These are phyloP conservation scores for Pichia cephalocereana DNA, from an alignment of 805 yeast species.

Conservation along the genomic window DNA sequence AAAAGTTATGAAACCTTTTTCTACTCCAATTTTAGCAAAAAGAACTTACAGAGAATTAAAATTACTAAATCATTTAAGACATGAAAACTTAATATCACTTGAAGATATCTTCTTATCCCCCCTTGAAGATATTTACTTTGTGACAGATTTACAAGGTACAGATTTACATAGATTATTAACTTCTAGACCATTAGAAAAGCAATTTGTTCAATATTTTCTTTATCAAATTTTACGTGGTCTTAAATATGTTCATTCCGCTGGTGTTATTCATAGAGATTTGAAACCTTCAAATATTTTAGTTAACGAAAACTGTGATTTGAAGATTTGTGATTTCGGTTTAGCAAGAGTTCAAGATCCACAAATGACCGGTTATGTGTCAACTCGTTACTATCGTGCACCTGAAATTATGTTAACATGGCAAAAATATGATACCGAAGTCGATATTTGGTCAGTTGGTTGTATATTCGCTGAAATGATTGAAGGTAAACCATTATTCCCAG, in stretches of 20 bases:
- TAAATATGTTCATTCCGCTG: constrained; percentile 92
- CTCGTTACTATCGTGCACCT: constrained; percentile 80
- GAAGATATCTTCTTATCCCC: constrained; percentile 94
- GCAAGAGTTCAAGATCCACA: constrained; percentile 46
- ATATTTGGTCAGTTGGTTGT: constrained; percentile 77
- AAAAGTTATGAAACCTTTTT: constrained; percentile 95
- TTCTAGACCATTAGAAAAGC: constrained; percentile 89
- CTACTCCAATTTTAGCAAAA: constrained; percentile 89
- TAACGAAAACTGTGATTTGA: constrained; percentile 64
- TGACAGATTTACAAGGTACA: constrained; percentile 94
- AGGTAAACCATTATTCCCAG: constrained; percentile 63
- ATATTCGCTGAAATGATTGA: constrained; percentile 61
- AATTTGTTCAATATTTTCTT: constrained; percentile 91
- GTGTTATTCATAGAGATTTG: constrained; percentile 83
- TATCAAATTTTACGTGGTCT: constrained; percentile 92
- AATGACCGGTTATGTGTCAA: constrained; percentile 75
- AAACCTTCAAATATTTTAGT: constrained; percentile 69
- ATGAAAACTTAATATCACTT: constrained; percentile 86
- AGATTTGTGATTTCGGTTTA: constrained; percentile 75
- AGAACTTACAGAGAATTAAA: constrained; percentile 95
- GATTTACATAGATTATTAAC: constrained; percentile 88
- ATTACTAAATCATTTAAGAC: constrained; percentile 83
- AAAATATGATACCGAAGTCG: constrained; percentile 68
- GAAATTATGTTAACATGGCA: constrained; percentile 71
- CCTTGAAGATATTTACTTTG: constrained; percentile 90